These are phyloP conservation scores for Calamus simplicifolius DNA, from an alignment of 176 grass and related monocot species.

Conservation along the genomic window DNA sequence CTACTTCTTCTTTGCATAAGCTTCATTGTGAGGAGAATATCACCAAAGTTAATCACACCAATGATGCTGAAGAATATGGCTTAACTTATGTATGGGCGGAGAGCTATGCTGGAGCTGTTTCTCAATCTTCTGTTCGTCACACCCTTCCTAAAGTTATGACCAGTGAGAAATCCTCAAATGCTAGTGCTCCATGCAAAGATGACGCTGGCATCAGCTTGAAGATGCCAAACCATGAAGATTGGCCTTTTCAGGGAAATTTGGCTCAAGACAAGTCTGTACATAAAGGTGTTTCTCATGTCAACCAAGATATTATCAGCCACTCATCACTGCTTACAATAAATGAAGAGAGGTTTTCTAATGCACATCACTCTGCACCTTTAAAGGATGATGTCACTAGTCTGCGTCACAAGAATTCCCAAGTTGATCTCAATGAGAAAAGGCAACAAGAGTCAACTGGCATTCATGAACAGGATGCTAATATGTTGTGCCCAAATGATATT, in stretches of 20 bases:
- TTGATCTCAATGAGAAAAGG: slow-evolving; percentile 29
- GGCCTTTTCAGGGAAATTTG: not conserved
- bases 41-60: no score
- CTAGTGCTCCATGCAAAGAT: slow-evolving; percentile 5
- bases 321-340: not conserved
- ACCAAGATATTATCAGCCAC: not conserved
- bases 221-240: slow-evolving; percentile 18
- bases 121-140: not conserved
- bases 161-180: not conserved
- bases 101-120: not conserved
- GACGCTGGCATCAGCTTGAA: slow-evolving; percentile 13
- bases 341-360: not conserved
- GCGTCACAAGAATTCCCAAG: not conserved
- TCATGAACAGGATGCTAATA: slow-evolving; percentile 11
- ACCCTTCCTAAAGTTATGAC: not conserved
- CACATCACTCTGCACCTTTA: not conserved
- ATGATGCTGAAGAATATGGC: no score
- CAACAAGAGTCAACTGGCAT: slow-evolving; percentile 19
- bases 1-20: not conserved
- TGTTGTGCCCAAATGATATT: slow-evolving; percentile 4
- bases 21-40: no score
- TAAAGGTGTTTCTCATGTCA: not conserved
- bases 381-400: not conserved
- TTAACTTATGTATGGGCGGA: no score
- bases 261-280: no score